Conservation (phyloP, 805 yeast species). For the Priceomyces fermenticarens region DNA sequence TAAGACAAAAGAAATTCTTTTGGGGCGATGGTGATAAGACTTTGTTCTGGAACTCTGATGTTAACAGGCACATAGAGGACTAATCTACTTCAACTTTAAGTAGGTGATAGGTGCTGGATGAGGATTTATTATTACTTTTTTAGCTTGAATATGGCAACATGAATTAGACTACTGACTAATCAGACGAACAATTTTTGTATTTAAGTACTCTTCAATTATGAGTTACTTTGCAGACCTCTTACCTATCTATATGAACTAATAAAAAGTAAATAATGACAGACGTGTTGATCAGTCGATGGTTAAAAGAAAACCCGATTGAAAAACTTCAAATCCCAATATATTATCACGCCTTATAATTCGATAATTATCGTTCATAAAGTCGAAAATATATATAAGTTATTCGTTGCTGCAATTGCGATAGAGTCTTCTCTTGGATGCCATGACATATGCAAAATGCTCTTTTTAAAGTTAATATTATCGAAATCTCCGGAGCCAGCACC, state of each 20-base stretch:
- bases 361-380: slow-evolving; percentile 54
- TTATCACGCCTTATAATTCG: too few relatives aligned
- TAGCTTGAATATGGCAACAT: slow-evolving; percentile 1
- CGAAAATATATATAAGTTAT: slow-evolving; percentile 83
- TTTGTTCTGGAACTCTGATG: slow-evolving; percentile 89
- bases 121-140: slow-evolving; percentile 1
- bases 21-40: slow-evolving; percentile 99
- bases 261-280: not conserved
- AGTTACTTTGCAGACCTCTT: not conserved
- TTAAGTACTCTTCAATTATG: not conserved
- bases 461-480: slow-evolving; percentile 87
- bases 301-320: not conserved
- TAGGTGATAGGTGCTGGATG: not conserved
- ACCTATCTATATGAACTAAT: not conserved
- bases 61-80: slow-evolving; percentile 75
- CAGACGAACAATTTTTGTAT: not conserved
- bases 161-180: not conserved
- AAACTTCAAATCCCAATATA: not conserved
- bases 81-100: too few relatives aligned
- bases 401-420: slow-evolving; percentile 97
- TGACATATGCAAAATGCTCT: slow-evolving; percentile 89
- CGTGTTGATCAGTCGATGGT: not conserved
- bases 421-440: slow-evolving; percentile 98
- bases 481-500: slow-evolving; percentile 61
- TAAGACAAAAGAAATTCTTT: slow-evolving; percentile 84